A percentile compares a stretch with the other conserved stretches of the same genome.
These are phyloP conservation scores for Wickerhamia fluorescens DNA, from an alignment of 805 yeast species.

Conservation along the genomic window DNA sequence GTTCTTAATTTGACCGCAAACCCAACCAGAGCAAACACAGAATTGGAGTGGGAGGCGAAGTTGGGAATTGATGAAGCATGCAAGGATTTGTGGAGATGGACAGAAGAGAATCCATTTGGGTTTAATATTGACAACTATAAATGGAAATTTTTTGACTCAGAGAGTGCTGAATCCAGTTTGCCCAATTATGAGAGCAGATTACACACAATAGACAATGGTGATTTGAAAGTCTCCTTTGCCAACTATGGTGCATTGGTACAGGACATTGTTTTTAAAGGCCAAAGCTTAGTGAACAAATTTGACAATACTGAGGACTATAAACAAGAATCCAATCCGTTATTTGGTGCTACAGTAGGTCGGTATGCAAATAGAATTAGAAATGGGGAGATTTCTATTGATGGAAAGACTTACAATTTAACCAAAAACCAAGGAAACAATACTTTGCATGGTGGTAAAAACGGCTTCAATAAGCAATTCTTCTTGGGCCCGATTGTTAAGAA, in stretches of 20 bases:
- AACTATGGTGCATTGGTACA: slow-evolving; percentile 50
- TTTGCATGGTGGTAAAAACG: slow-evolving; percentile 50
- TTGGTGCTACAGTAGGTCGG: slow-evolving; percentile 63
- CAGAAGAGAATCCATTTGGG: slow-evolving; percentile 60
- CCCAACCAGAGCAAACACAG: slow-evolving; percentile 57
- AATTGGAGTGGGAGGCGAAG: slow-evolving; percentile 59
- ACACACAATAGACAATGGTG: slow-evolving; percentile 27
- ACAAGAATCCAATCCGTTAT: slow-evolving; percentile 37
- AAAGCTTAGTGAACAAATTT: slow-evolving; percentile 34
- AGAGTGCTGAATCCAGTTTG: slow-evolving; percentile 5
- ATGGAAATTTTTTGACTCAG: slow-evolving; percentile 22
- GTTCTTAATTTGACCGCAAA: slow-evolving; percentile 70
- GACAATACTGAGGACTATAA: slow-evolving; percentile 24
- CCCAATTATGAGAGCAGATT: slow-evolving; percentile 21
- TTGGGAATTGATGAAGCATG: slow-evolving; percentile 57
- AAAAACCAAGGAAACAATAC: slow-evolving; percentile 34
- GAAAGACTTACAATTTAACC: slow-evolving; percentile 33
- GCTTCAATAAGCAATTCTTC: slow-evolving; percentile 45
- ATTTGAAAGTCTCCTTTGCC: slow-evolving; percentile 34
- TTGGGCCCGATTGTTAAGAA: slow-evolving; percentile 46
- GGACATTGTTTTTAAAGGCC: slow-evolving; percentile 31
- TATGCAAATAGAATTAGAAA: slow-evolving; percentile 52
- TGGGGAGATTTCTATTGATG: slow-evolving; percentile 37
- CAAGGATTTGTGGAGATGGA: slow-evolving; percentile 73
- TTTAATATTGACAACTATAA: slow-evolving; percentile 29